Evolutionary conservation across 768 basidiomycete species (phyloP), one percentile per base, ranked within the genome.

Genomic region (Russula griseocarnosa): DNA sequence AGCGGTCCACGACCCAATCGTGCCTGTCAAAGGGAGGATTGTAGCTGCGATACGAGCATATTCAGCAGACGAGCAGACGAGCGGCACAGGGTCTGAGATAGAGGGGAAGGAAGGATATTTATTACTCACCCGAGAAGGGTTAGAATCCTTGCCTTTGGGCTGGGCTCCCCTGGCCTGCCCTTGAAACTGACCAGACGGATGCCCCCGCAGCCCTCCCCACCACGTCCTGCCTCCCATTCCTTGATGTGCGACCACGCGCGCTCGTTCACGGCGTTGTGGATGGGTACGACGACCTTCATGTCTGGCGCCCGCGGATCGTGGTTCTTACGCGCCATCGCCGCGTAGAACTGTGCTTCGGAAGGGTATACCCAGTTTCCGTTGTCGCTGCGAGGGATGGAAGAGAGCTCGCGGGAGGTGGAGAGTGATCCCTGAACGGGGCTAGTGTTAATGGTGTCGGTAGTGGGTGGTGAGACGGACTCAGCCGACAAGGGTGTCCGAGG

Each of bases 211-310:
- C 77, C 78, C 51, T 91, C 89, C 14, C 90, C 88, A 42, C 94
- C 94, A 71, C 86, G 81, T 2, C 87, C 86, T 13, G 69, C 67
- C 67, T 86, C 85, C 85, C 85, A 86, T 47, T 73, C 73, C 69
- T 82, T 71, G 30, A 86, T 76, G 69, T 83, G 79, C 40, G 73
- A 73, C 85, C 85, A 74, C 65, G 76, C 65, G 71, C 79, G 67
- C 76, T 98, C 97, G 73, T 99, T 99, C 60, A 98, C 97, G 42
- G 96, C 96, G 72, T 99, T 99, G 76, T 99, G 97, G 55, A 99
- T 99, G 16, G 95, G 96, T 24, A 99, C 94, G 71, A 99, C 88
- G 32, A 92, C 89, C 71, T 83, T 85, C 95, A 98, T 98, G 76
- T 98, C 96, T n/a, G 80, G 73, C 24, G 88, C 82, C 34, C 86